These are phyloP conservation scores for Tricholoma sp. DNA, from an alignment of 768 basidiomycete genomes.

Conservation along the genomic window DNA sequence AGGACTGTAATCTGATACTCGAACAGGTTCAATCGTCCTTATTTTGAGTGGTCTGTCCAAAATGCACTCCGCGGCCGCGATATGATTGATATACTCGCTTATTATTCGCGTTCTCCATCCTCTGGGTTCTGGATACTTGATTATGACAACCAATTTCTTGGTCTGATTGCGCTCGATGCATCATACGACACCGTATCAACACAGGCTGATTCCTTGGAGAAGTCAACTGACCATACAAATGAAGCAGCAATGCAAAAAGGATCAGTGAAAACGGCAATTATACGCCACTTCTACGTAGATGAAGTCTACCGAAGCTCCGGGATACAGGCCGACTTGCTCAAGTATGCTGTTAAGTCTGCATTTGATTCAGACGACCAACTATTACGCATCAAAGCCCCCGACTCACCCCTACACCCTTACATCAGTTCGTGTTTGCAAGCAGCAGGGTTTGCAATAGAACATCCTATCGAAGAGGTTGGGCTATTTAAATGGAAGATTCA, in stretches of 20 bases:
- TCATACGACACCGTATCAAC: slow-evolving; percentile 34
- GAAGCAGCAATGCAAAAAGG: slow-evolving; percentile 20
- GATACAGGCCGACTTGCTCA: slow-evolving; percentile 62
- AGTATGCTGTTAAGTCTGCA: slow-evolving; percentile 52
- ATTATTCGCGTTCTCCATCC: slow-evolving; percentile 56
- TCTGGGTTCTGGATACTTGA: slow-evolving; percentile 73
- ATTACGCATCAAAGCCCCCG: slow-evolving; percentile 38
- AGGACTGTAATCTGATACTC: background rate
- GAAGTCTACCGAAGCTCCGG: slow-evolving; percentile 51
- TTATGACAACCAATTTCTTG: slow-evolving; percentile 51
- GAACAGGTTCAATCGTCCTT: slow-evolving; percentile 63
- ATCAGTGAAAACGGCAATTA: slow-evolving; percentile 48
- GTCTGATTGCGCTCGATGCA: slow-evolving; percentile 68
- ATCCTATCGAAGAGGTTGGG: slow-evolving; percentile 42
- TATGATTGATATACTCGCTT: slow-evolving; percentile 41
- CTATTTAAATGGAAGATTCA: slow-evolving; percentile 53
- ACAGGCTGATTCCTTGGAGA: slow-evolving; percentile 8
- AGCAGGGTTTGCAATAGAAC: slow-evolving; percentile 46
- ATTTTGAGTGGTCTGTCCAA: slow-evolving; percentile 53
- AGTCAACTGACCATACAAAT: slow-evolving; percentile 15
- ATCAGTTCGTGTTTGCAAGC: slow-evolving; percentile 37
- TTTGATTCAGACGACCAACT: slow-evolving; percentile 43
- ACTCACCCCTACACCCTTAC: slow-evolving; percentile 51
- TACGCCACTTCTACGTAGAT: slow-evolving; percentile 74
- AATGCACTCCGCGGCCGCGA: slow-evolving; percentile 52